Base-by-base conservation (phyloP, 768 basidiomycete species). In the Hygrophorus pudorinus region DNA sequence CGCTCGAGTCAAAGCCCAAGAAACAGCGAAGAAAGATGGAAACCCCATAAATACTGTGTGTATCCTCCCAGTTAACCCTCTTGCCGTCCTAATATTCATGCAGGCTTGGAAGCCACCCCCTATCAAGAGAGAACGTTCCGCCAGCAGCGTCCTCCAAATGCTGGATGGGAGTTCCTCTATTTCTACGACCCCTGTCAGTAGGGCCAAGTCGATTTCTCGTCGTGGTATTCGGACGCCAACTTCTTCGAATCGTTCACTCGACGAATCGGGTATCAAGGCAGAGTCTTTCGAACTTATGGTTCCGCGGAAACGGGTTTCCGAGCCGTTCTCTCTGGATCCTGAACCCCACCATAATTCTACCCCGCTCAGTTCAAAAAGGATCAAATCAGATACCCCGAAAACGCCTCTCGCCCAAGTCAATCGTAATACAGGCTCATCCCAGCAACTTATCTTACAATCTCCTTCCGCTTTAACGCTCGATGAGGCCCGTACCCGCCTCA, bases 401-500 rank as follows among this genome's bases (percentile, higher is more conserved):
- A 53, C 50, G 1, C 65, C 62, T 7, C 51, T 62, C 4, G 44
- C 51, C 5, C 45, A 13, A 2, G 46, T 53, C 11, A 53, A 62
- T 38, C 29, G 42, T 18, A 59, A 59, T 40, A 44, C 34, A 21
- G 20, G 8, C n/a, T 32, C 47, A 7, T 36, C 44, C 10, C 10
- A 12, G 16, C 27, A 9, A 16, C 10, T n/a, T 31, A 17, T n/a
- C 1, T 40, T 28, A 13, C 6, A 30, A 40, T 17, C 21, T 35
- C 4, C 24, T 48, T 2, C 14, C 42, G 24, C 46, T 35, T 44
- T 51, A 13, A 20, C 46, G n/a, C 42, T 48, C 17, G 50, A 48
- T 1, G 42, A 40, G 4, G 33, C 41, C 4, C 51, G 51, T 18
- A n/a, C 4, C 12, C 44, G 47, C 11, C 48, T 57, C 16, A 29